Evolutionary conservation across 2,329 filamentous ascomycete genomes (phyloP).

Genomic region (Aspergillus fijiensis): DNA sequence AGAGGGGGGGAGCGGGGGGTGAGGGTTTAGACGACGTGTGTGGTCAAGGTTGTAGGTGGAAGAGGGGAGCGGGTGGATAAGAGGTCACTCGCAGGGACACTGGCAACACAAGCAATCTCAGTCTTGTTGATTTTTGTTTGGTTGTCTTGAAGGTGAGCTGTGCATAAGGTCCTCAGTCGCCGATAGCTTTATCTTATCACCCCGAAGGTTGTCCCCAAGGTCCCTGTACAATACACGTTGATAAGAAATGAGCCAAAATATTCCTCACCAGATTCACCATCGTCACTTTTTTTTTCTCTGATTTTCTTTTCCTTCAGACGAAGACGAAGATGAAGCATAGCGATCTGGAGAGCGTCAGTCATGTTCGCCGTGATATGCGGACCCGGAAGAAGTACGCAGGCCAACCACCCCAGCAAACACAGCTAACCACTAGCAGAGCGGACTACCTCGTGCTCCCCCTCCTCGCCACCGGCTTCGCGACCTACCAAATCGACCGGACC

Average conservation of each 20-base stretch:
- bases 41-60: too few species aligned
- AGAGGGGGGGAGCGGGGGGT: too few species aligned
- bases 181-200: constrained; percentile 3
- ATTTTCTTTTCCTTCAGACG: too few species aligned
- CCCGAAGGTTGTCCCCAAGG: constrained; percentile 3
- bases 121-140: too few species aligned
- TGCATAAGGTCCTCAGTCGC: too few species aligned
- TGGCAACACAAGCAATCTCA: too few species aligned
- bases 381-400: not conserved
- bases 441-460: constrained; percentile 51
- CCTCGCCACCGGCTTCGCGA: constrained; percentile 51
- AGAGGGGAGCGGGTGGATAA: too few species aligned
- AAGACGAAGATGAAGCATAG: not conserved
- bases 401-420: not conserved
- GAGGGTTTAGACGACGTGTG: too few species aligned
- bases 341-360: not conserved
- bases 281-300: too few species aligned
- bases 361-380: not conserved
- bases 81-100: too few species aligned
- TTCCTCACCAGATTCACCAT: not conserved
- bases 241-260: not conserved
- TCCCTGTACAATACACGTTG: not conserved
- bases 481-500: constrained; percentile 55
- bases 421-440: constrained; percentile 33
- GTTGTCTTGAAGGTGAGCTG: too few species aligned